These are phyloP conservation scores for Notholithocarpus densiflorus DNA, from an alignment of 306 rosid genomes.

Conservation along the genomic window DNA sequence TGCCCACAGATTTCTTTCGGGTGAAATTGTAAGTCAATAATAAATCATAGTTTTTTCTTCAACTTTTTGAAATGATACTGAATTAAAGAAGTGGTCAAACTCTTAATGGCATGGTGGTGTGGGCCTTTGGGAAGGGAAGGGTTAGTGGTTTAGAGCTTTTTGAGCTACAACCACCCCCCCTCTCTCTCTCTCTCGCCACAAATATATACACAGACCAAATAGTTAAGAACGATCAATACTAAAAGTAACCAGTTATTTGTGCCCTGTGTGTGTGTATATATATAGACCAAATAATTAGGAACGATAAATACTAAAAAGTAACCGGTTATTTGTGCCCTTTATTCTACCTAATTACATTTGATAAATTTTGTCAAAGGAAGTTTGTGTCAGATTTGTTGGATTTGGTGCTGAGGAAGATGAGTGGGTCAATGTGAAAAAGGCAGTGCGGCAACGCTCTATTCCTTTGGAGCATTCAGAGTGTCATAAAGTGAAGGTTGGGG, in stretches of 20 bases:
- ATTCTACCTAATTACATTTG: conserved; percentile 6
- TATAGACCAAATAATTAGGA: neutral
- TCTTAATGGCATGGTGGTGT: neutral
- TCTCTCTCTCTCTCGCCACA: too few relatives aligned
- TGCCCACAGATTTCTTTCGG: conserved; percentile 61
- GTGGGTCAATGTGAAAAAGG: conserved; percentile 65
- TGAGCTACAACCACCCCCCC: neutral
- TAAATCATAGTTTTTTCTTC: neutral
- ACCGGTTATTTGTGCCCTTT: neutral
- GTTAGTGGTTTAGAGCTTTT: neutral
- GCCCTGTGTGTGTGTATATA: too few relatives aligned
- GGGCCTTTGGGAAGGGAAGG: neutral
- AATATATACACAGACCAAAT: neutral
- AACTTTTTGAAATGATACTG: neutral
- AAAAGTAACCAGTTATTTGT: neutral
- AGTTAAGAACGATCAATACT: too few relatives aligned
- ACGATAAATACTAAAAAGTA: neutral
- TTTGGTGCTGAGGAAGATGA: conserved; percentile 94
- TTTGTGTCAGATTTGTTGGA: conserved; percentile 83
- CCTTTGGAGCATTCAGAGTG: conserved; percentile 79
- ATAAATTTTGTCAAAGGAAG: conserved; percentile 75
- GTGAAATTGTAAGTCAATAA: conserved; percentile 76
- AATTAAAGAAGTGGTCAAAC: neutral
- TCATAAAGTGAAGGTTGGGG: conserved; percentile 63
- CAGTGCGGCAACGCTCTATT: conserved; percentile 80